Evolutionary conservation across 768 basidiomycete species (phyloP), one percentile per base, ranked within the genome.

Genomic region (Floccularia luteovirens): DNA sequence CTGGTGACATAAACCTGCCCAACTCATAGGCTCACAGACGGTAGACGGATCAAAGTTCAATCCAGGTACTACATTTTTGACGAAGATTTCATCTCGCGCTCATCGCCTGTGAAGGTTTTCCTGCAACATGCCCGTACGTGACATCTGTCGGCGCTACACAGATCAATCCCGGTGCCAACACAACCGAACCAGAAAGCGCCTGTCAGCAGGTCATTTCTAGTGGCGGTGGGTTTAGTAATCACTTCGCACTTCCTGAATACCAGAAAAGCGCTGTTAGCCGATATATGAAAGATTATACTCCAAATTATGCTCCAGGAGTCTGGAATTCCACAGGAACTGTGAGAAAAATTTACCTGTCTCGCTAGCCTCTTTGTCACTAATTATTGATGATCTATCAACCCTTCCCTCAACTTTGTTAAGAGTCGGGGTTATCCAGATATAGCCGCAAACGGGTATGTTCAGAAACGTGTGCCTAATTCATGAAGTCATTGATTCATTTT

Each of bases 391-490:
- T 34, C n/a, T n/a, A n/a, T n/a, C n/a, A n/a, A n/a, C n/a, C n/a
- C n/a, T n/a, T n/a, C n/a, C n/a, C n/a, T n/a, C n/a, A n/a, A n/a
- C n/a, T 23, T 6, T 17, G 19, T 11, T 24, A 10, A 55, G 51
- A 68, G 67, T 22, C 70, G 72, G 33, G 69, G 49, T 1, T 74
- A 62, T 57, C 74, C 74, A 17, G 72, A 75, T 54, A 54, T 74
- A 36, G 53, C 67, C 13, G 68, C 73, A 1, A 66, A 64, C 52
- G 61, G 61, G 63, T 60, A 42, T 20, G 48, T 50, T 6, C 21
- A 5, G 14, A 11, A n/a, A 6, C 5, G 16, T 34, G 20, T 8
- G 7, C 13, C 16, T 7, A 19, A 12, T 8, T 34, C 20, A 8
- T 19, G 8, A 17, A 21, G 21, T 11, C 21, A 37, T 19, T 28